Base-by-base conservation (phyloP, 2,329 filamentous ascomycete species). In the Neofusicoccum kwambonambiense region DNA sequence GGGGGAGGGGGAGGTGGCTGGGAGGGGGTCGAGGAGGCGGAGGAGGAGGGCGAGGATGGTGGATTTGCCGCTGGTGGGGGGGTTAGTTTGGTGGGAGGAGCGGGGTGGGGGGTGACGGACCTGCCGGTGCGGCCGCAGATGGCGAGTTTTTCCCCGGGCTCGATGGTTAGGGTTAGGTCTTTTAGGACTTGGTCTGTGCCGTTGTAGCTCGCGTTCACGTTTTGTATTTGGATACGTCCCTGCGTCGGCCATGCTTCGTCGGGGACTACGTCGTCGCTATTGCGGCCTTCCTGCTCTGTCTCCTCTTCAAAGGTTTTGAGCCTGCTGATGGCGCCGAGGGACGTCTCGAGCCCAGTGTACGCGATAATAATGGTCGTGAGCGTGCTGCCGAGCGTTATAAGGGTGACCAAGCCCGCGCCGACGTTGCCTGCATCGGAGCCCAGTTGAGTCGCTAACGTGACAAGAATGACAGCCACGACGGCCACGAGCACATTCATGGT, bases 311-410 rank as follows among this genome's bases (percentile, higher is more conserved):
- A 87, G n/a, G 79, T 78, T 70, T 83, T 84, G 66, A 87, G 78
- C 22, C 86, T 79, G 4, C 81, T 77, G 8, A 88, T 79, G 8
- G 84, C 84, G 6, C 86, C 86, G 51, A 88, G 81, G 44, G 82
- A 81, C 0, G 84, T 87, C 68, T 88, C 86, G 13, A 88, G 74
- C 45, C 80, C 78, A 0, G 85, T 87, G 84, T 84, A 88, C 51
- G 79, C 81, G 0, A 77, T 72, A 9, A 85, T 77, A 15, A 85
- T 72, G 8, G 81, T 71, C 63, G 82, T 83, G 64, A 87, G 77
- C 60, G 77, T 80, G 49, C 82, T 78, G 47, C 81, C 84, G 72
- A 87, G 84, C 27, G 79, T 74, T 27, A 87, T 81, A 42, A 86
- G 78, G 63, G 84, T 84, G 22, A 85, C 72, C 15, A 87, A 72